These are phyloP conservation scores for Trypanosomatidae sp. DNA, from an alignment of 208 protist species.

Conservation along the genomic window DNA sequence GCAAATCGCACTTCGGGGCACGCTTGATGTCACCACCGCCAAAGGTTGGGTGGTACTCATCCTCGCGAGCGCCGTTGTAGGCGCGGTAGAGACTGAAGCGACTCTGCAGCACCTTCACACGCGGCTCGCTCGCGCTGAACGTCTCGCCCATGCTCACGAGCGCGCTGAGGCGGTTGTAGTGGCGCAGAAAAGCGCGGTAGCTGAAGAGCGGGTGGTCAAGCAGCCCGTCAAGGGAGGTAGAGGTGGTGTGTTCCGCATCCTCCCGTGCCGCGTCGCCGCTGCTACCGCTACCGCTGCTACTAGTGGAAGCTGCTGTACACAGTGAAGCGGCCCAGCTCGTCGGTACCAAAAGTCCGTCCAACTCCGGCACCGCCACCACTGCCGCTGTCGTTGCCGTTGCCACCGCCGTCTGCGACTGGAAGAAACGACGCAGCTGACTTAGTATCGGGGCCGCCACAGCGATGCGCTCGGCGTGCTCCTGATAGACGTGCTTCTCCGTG, in stretches of 20 bases:
- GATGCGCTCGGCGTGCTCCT: constrained; percentile 16
- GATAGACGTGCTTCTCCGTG: constrained; percentile 24
- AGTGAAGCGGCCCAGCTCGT: too few species aligned
- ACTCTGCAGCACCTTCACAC: constrained; percentile 70
- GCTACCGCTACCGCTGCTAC: not conserved
- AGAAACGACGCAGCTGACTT: constrained; percentile 5
- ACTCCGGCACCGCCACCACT: constrained; percentile 4
- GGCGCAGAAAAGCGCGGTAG: constrained; percentile 44
- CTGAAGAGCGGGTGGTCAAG: constrained; percentile 29
- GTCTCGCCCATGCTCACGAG: constrained; percentile 39
- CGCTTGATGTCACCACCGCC: constrained; percentile 43
- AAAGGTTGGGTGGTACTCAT: constrained; percentile 48
- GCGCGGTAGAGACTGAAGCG: constrained; percentile 66
- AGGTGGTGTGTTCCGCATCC: not conserved
- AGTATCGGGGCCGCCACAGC: constrained; percentile 16
- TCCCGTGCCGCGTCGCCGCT: not conserved
- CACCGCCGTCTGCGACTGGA: constrained; percentile 4
- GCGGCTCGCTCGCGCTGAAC: constrained; percentile 79
- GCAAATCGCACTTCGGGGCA: constrained; percentile 57
- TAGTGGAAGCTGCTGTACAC: too few species aligned
- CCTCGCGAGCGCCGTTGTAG: constrained; percentile 75
- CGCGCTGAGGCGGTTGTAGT: constrained; percentile 39
- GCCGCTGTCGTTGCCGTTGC: not conserved
- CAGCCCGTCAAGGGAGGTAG: not conserved
- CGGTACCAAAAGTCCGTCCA: constrained; percentile 23